These are phyloP conservation scores for Melampsora larici-populina DNA, from an alignment of 1,284 basidiomycete species.

Conservation along the genomic window DNA sequence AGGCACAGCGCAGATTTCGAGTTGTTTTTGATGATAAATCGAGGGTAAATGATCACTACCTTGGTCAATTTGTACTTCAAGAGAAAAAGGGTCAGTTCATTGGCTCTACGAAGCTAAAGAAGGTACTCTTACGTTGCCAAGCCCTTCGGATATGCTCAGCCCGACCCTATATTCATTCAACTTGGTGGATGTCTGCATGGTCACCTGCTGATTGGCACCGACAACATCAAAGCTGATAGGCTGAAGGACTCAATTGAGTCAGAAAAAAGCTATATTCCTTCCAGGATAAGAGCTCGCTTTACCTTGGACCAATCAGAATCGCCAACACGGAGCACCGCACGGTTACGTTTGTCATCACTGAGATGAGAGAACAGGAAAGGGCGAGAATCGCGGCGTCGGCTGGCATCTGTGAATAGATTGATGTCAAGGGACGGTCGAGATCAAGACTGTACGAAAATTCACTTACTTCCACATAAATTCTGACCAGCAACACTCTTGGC, in stretches of 20 bases:
- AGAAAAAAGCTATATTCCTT: neutral
- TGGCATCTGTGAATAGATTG: slow-evolving; percentile 56
- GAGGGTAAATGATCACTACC: slow-evolving; percentile 41
- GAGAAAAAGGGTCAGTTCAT: neutral
- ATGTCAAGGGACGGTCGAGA: neutral
- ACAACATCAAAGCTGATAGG: slow-evolving; percentile 85
- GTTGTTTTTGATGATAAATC: slow-evolving; percentile 43
- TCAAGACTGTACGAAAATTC: slow-evolving; percentile 45
- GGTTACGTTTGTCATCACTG: slow-evolving; percentile 70
- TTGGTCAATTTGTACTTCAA: slow-evolving; percentile 42
- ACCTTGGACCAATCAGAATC: slow-evolving; percentile 90
- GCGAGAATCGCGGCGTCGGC: slow-evolving; percentile 49
- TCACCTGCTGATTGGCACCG: slow-evolving; percentile 79
- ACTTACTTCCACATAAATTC: slow-evolving; percentile 53
- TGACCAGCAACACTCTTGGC: slow-evolving; percentile 84
- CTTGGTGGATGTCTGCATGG: slow-evolving; percentile 67
- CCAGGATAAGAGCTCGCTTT: slow-evolving; percentile 37
- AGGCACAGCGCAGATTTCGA: slow-evolving; percentile 26
- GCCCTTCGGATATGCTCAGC: slow-evolving; percentile 85
- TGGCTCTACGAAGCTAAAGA: neutral
- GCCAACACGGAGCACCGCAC: slow-evolving; percentile 78
- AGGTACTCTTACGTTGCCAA: slow-evolving; percentile 64
- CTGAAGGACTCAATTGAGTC: slow-evolving; percentile 53
- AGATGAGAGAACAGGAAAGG: slow-evolving; percentile 75
- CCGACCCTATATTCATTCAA: slow-evolving; percentile 82